These are phyloP conservation scores for Pyrus communis DNA, from an alignment of 306 rosid species.

Conservation along the genomic window DNA sequence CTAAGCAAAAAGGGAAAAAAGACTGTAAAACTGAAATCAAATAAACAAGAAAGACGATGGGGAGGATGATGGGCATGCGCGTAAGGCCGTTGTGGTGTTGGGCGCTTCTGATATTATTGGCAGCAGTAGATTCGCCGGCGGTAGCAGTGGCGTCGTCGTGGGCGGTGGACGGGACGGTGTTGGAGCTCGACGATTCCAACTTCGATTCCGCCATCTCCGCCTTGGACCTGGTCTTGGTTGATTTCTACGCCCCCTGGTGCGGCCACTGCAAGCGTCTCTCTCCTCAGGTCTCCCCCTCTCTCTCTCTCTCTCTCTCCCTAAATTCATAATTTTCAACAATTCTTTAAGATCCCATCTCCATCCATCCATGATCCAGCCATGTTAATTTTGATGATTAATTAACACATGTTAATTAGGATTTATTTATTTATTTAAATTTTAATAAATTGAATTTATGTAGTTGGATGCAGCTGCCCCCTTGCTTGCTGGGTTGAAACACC, in stretches of 20 bases:
- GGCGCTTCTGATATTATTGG: not conserved
- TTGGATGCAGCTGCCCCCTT: conserved; percentile 86
- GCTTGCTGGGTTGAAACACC: conserved; percentile 68
- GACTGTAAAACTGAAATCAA: not conserved
- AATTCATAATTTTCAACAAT: not conserved
- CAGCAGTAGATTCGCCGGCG: not conserved
- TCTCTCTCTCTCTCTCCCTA: not conserved
- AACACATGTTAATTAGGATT: not conserved
- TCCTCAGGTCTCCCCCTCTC: conserved; percentile 56
- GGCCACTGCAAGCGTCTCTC: conserved; percentile 98
- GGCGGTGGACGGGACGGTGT: conserved; percentile 65
- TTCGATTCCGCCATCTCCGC: conserved; percentile 75
- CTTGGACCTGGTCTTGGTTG: conserved; percentile 72
- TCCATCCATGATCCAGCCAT: not conserved
- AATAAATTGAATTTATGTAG: conserved; percentile 26
- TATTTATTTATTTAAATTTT: not conserved
- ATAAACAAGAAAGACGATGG: not conserved
- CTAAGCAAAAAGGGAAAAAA: too few species aligned
- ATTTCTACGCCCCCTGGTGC: conserved; percentile 98
- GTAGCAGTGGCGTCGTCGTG: conserved; percentile 25
- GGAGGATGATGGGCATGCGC: not conserved
- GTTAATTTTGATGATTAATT: not conserved
- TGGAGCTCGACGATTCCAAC: conserved; percentile 80
- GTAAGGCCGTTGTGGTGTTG: not conserved
- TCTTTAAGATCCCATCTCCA: not conserved